Base-by-base conservation (phyloP, 345 rosid genomes). In the Bruguiera gymnorhiza region DNA sequence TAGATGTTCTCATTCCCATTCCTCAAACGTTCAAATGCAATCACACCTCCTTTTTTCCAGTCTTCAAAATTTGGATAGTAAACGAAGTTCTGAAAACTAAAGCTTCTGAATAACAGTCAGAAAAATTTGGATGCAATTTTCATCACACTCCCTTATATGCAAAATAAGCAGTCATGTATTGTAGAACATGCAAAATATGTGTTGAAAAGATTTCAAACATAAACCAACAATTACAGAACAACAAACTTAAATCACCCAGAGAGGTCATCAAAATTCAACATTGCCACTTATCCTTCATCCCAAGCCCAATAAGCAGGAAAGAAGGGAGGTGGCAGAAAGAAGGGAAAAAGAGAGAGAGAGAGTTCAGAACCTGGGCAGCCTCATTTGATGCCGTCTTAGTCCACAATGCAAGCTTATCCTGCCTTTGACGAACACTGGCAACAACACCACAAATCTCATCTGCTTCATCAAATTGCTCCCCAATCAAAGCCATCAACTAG, bases 381-480 rank as follows among this genome's bases (percentile, higher is more conserved):
- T 93, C 98, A 70, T 93, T 93, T 0, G 97, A 61, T 32, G 96
- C 94, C 3, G 89, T 86, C 82, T 82, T 91, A 2, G 97, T 93
- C 98, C 98, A 93, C 50, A 93, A 80, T 3, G 98, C 88, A 66
- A 93, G 85, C 79, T 86, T 93, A 76, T 93, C 93, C 76, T 83
- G 90, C 89, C 82, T 86, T 56, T 46, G 91, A n/a, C 98, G 98
- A 24, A 87, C 87, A 60, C 92, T 91, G 62, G 91, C 98, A 78
- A 93, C 98, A 60, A 88, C 96, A 51, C 98, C 98, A 65, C 96
- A 93, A 56, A 93, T 87, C 83, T 93, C 98, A 75, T 89, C 96
- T 0, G 86, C 80, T 66, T 93, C 98, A 54, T 91, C 96, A 61
- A 91, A 88, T 77, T 91, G 97, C 88, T 91, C 98, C 68, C 98